These are phyloP conservation scores for Neurospora discreta DNA, from an alignment of 495 filamentous ascomycete genomes.

Conservation along the genomic window DNA sequence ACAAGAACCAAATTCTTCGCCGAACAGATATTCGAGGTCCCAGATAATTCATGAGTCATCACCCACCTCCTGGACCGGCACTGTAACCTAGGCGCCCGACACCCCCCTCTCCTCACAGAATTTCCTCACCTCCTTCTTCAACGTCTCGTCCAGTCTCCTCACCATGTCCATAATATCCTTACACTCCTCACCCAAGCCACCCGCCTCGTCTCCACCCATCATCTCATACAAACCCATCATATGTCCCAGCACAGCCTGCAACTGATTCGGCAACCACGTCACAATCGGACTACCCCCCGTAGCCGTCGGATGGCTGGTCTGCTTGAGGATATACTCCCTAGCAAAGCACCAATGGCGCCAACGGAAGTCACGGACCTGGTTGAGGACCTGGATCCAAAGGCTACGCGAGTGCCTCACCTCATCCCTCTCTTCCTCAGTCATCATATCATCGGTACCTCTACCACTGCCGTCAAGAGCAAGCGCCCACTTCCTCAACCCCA, in stretches of 20 bases:
- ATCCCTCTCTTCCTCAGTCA: slow-evolving; percentile 7
- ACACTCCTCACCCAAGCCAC: slow-evolving; percentile 23
- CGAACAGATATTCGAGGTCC: background rate
- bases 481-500: slow-evolving; percentile 52
- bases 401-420: slow-evolving; percentile 28
- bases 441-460: slow-evolving; percentile 18
- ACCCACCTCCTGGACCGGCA: background rate
- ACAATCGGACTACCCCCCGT: slow-evolving; percentile 89
- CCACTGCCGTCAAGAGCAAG: slow-evolving; percentile 33
- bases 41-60: background rate
- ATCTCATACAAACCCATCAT: slow-evolving; percentile 54
- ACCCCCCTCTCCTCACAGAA: slow-evolving; percentile 67
- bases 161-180: slow-evolving; percentile 61
- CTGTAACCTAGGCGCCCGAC: background rate
- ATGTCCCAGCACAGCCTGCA: slow-evolving; percentile 63
- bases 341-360: slow-evolving; percentile 95
- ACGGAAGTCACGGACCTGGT: slow-evolving; percentile 82
- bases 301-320: slow-evolving; percentile 71
- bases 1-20: background rate
- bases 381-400: slow-evolving; percentile 60
- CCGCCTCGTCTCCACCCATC: slow-evolving; percentile 29
- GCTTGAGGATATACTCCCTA: slow-evolving; percentile 84
- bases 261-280: slow-evolving; percentile 80
- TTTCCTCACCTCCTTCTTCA: slow-evolving; percentile 67
- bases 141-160: slow-evolving; percentile 52